Evolutionary conservation across 2,329 filamentous ascomycete genomes (phyloP).

Genomic region (Alternaria dauci): DNA sequence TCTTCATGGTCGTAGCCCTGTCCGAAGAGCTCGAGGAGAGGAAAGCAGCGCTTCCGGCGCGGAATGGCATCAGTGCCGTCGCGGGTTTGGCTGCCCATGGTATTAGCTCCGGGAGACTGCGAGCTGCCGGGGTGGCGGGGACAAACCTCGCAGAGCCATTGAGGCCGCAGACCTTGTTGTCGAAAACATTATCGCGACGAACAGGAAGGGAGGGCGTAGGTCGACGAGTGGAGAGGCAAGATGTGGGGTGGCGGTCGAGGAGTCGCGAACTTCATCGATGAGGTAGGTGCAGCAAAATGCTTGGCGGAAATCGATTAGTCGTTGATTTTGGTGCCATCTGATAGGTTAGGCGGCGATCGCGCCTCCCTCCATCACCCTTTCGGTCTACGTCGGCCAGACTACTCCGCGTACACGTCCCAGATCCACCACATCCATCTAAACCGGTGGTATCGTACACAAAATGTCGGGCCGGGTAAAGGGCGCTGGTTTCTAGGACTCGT

Average conservation of each 20-base stretch:
- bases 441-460: constrained; percentile 6
- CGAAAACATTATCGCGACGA: constrained; percentile 58
- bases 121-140: constrained; percentile 24
- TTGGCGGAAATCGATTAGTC: constrained; percentile 42
- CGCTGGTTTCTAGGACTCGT: neutral
- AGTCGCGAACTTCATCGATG: constrained; percentile 36
- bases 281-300: constrained; percentile 42
- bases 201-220: constrained; percentile 44
- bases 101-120: constrained; percentile 38
- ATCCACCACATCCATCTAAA: neutral
- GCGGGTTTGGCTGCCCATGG: constrained; percentile 68
- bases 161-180: constrained; percentile 61
- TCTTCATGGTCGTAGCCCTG: constrained; percentile 67
- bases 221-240: constrained; percentile 50
- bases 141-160: constrained; percentile 64
- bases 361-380: constrained; percentile 33
- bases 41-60: constrained; percentile 66
- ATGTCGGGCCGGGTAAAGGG: constrained; percentile 19
- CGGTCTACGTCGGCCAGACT: constrained; percentile 35
- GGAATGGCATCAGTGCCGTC: constrained; percentile 68
- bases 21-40: constrained; percentile 73
- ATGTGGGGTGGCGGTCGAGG: constrained; percentile 44
- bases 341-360: constrained; percentile 37
- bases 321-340: constrained; percentile 38
- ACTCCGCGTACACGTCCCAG: constrained; percentile 18